Conservation (phyloP, 108 stramenopile species). For the Discostella stelligeroides region DNA sequence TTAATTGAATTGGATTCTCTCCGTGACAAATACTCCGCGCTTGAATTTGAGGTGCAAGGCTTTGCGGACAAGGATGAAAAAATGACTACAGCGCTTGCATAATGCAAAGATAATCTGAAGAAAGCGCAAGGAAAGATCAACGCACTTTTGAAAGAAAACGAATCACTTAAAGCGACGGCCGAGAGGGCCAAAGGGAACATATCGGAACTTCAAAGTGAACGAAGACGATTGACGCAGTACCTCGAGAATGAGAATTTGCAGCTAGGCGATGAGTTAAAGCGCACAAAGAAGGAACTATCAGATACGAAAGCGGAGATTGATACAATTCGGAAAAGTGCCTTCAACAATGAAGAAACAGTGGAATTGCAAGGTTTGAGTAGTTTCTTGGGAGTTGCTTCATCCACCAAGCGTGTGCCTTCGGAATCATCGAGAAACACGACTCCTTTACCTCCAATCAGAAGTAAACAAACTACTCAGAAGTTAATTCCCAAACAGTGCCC, state of each 20-base stretch:
- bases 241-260: conserved; percentile 87
- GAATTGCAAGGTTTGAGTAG: conserved; percentile 39
- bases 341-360: conserved; percentile 44
- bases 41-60: conserved; percentile 41
- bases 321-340: conserved; percentile 44
- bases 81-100: conserved; percentile 37
- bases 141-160: conserved; percentile 38
- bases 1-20: conserved; percentile 53
- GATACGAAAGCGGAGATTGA: conserved; percentile 56
- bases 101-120: conserved; percentile 45
- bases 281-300: conserved; percentile 60
- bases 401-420: not conserved
- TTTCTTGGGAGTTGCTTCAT: conserved; percentile 5
- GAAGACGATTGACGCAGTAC: conserved; percentile 65
- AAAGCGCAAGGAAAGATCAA: conserved; percentile 52
- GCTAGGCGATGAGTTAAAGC: conserved; percentile 79
- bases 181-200: conserved; percentile 34
- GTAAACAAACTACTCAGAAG: not conserved
- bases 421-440: not conserved
- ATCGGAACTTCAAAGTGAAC: conserved; percentile 48
- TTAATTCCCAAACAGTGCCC: conserved; percentile 2
- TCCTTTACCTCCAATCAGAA: not conserved
- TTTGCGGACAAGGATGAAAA: conserved; percentile 39
- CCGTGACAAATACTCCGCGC: conserved; percentile 39
- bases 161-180: conserved; percentile 32